Base-by-base conservation (phyloP, 2,329 filamentous ascomycete genomes). In the Nemania abortiva region DNA sequence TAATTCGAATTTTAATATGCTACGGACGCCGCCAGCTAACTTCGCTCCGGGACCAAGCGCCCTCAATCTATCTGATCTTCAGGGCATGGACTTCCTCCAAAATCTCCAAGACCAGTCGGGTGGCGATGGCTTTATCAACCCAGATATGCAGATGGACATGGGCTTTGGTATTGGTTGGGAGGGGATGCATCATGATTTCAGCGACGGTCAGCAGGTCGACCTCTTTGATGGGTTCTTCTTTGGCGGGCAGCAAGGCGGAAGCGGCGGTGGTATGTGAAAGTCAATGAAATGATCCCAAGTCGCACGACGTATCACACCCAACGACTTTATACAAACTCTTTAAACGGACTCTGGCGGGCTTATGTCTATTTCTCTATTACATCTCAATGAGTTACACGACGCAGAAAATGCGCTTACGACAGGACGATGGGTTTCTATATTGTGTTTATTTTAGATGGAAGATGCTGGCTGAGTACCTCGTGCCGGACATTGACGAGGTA, bases 211-310 rank as follows among this genome's bases (percentile, higher is more conserved):
- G 76, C 85, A 89, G 76, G 85, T 92, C 75, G 88, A 92, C 67
- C 86, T 90, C 0, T 92, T 93, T 79, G 91, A 92, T 76, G 89
- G 89, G 0, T 93, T 93, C 77, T 92, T 92, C 81, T 92, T 92
- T 77, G 90, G 90, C 0, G 86, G 86, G 0, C 85, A 86, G 72
- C 82, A 82, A 70, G 79, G 81, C 5, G 77, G 77, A 15, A 61
- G 57, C n/a, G 58, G 60, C n/a, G 34, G 63, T 45, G 73, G 73
- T 39, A 61, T 65, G 39, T 66, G 53, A 68, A 22, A 39, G 52
- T 31, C 54, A 31, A 55, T 49, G 27, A 47, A 29, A 6, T 47
- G 29, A 57, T 61, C n/a, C 54, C 3, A 4, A 18, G 13, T 55
- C 27, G 10, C 27, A 54, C 24, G 45, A 56, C 58, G 6, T 4